Evolutionary conservation across 2,329 filamentous ascomycete genomes (phyloP).

Genomic region (Scedosporium dehoogii): DNA sequence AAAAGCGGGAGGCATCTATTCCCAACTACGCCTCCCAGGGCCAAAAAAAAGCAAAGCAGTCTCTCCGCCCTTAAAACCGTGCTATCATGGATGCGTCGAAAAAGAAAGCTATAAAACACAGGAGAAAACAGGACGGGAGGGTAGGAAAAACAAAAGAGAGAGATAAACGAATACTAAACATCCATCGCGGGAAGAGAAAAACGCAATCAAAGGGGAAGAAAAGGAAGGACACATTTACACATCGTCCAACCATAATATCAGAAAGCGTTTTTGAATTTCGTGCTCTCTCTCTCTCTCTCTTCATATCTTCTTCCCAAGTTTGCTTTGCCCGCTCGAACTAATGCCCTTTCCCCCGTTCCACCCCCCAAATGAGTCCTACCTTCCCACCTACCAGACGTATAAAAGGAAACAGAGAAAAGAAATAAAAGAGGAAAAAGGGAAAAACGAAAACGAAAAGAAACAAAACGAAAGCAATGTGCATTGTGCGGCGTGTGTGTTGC

Average conservation of each 20-base stretch:
- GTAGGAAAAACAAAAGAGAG: not conserved
- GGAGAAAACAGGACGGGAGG: not conserved
- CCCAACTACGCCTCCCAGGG: too few relatives aligned
- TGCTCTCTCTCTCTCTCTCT: not conserved
- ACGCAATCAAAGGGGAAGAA: too few relatives aligned
- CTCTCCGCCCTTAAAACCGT: not conserved
- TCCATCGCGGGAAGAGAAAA: not conserved
- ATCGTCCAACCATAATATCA: too few relatives aligned
- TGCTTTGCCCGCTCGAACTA: not conserved
- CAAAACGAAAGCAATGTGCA: conserved; percentile 2
- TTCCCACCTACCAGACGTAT: not conserved
- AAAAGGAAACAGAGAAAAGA: not conserved
- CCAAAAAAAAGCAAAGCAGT: not conserved
- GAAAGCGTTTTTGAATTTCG: too few relatives aligned
- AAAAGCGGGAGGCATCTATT: too few relatives aligned
- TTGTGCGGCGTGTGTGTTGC: conserved; percentile 1
- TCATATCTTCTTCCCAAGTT: not conserved
- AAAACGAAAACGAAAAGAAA: not conserved
- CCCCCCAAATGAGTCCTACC: not conserved
- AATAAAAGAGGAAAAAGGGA: conserved; percentile 3
- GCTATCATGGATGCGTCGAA: not conserved
- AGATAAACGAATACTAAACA: not conserved
- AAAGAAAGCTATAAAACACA: not conserved
- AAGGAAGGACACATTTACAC: too few relatives aligned
- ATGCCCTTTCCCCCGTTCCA: not conserved